A percentile compares a stretch with the other conserved stretches of the same genome.
phyloP scores from a whole-genome alignment of 225 moss, liverwort and hornwort species.

The Bryoerythrophyllum caledonicum region DNA sequence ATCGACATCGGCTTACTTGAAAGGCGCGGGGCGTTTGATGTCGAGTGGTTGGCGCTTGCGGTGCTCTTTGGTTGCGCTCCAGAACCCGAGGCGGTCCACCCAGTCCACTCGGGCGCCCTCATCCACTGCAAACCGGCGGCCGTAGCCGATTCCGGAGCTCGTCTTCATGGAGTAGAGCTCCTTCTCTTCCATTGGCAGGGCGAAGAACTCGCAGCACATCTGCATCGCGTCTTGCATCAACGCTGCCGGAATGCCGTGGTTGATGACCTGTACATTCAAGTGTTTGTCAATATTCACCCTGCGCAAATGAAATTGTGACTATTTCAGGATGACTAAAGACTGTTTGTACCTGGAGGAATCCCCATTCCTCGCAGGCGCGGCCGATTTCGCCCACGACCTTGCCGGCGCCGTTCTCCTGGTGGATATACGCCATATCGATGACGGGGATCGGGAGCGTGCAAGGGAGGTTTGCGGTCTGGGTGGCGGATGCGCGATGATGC shows the following conservation, averaged over 20 bases:
- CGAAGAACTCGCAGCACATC: conserved; percentile 35
- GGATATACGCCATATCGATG: conserved; percentile 30
- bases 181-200: conserved; percentile 45
- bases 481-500: conserved; percentile 22
- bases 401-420: background rate
- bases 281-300: no score
- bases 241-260: conserved; percentile 31
- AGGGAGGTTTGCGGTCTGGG: background rate
- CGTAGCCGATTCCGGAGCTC: conserved; percentile 42
- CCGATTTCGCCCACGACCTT: conserved; percentile 31
- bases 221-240: conserved; percentile 30
- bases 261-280: conserved; percentile 32
- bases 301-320: no score
- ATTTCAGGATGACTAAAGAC: background rate
- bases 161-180: conserved; percentile 37
- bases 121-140: conserved; percentile 34
- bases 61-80: conserved; percentile 36
- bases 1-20: conserved; percentile 22
- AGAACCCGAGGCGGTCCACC: conserved; percentile 44
- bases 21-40: conserved; percentile 26
- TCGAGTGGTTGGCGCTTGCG: conserved; percentile 30
- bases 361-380: conserved; percentile 41
- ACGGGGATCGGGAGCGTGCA: conserved; percentile 19
- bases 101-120: conserved; percentile 34
- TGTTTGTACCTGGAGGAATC: conserved; percentile 35